Percentiles rank a stretch among this genome's conserved stretches.
Evolutionary conservation across 257 asterid genomes (phyloP).

Genomic region (Solanum lignicaule): DNA sequence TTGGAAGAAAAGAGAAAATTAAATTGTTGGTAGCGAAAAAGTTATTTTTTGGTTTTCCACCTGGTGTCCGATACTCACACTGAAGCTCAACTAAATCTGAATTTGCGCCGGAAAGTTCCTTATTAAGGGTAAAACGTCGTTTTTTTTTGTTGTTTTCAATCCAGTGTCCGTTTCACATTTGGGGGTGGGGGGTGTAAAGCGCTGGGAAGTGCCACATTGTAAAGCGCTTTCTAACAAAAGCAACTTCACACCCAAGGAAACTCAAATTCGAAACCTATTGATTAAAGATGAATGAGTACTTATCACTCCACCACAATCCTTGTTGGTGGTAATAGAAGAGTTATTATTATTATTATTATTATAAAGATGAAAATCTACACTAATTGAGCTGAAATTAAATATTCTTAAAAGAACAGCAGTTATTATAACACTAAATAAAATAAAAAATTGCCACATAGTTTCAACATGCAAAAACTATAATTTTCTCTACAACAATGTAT

Average conservation of each 20-base stretch:
- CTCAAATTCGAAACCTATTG: accelerated
- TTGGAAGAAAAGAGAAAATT: no score
- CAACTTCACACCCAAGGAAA: accelerated
- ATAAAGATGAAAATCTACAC: neutral
- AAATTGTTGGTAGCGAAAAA: neutral
- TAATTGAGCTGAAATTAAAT: neutral
- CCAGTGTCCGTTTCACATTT: no score
- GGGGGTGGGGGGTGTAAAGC: no score
- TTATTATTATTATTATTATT: no score
- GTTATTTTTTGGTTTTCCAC: accelerated
- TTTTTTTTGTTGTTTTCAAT: no score
- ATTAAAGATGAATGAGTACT: accelerated
- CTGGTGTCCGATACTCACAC: accelerated
- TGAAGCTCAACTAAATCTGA: no score
- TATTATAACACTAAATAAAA: no score
- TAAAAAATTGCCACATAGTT: neutral
- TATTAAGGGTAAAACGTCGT: no score
- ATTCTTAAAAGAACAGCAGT: neutral
- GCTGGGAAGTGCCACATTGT: no score
- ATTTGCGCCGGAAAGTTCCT: accelerated
- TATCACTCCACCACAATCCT: accelerated
- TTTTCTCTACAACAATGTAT: neutral
- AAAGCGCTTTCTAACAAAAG: no score
- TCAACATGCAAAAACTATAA: neutral
- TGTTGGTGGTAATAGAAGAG: accelerated